These are phyloP conservation scores for Ilyonectria destructans DNA, from an alignment of 2,329 filamentous ascomycete genomes.

Conservation along the genomic window DNA sequence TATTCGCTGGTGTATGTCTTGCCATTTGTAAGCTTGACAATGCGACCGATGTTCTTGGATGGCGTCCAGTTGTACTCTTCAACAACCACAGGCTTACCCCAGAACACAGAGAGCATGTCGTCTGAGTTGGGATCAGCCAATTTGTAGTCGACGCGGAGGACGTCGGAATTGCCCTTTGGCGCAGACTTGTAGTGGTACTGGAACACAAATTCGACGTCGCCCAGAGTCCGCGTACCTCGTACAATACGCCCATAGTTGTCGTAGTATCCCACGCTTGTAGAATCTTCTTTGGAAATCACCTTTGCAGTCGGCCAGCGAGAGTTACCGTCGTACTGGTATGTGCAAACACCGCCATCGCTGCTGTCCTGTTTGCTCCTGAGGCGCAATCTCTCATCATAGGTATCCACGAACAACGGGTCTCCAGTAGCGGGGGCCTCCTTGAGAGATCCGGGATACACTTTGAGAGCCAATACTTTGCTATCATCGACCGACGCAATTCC, in stretches of 20 bases:
- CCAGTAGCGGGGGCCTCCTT: slow-evolving; percentile 22
- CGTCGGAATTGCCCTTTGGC: slow-evolving; percentile 34
- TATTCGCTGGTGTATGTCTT: slow-evolving; percentile 35
- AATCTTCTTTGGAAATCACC: slow-evolving; percentile 16
- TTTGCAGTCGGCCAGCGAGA: slow-evolving; percentile 26
- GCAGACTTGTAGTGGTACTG: slow-evolving; percentile 36
- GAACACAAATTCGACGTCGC: slow-evolving; percentile 24
- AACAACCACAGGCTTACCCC: slow-evolving; percentile 37
- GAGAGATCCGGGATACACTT: slow-evolving; percentile 26
- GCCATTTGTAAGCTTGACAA: slow-evolving; percentile 24
- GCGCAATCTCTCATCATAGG: slow-evolving; percentile 32
- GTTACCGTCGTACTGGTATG: slow-evolving; percentile 31
- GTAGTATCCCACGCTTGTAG: slow-evolving; percentile 34
- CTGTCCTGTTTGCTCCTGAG: slow-evolving; percentile 23
- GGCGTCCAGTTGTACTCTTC: slow-evolving; percentile 40
- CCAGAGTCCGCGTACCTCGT: slow-evolving; percentile 21
- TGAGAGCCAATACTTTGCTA: slow-evolving; percentile 26
- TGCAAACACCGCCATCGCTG: slow-evolving; percentile 18
- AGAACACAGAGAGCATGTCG: slow-evolving; percentile 37
- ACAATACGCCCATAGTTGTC: slow-evolving; percentile 35
- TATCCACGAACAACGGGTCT: slow-evolving; percentile 27
- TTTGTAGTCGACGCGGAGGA: slow-evolving; percentile 37
- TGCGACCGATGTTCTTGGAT: slow-evolving; percentile 33
- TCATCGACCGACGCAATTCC: slow-evolving; percentile 24
- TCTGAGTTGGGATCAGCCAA: neutral